phyloP scores from a whole-genome alignment of 2,329 filamentous ascomycete species.

The Aphanocladium album region DNA sequence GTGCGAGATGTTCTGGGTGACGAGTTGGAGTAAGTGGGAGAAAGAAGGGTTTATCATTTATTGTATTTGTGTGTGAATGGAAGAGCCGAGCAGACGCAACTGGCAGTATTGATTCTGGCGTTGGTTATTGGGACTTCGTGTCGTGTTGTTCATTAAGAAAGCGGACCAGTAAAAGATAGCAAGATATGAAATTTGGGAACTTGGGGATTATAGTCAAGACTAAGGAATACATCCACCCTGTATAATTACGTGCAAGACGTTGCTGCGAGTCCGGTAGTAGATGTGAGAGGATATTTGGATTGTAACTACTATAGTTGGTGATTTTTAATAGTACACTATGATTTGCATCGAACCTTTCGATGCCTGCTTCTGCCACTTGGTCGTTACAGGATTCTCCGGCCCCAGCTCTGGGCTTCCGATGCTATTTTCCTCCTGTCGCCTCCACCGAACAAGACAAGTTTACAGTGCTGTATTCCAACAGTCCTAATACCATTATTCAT shows the following conservation, averaged over 20 bases:
- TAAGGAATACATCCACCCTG: background rate
- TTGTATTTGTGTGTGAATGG: background rate
- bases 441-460: background rate
- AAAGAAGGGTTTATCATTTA: slow-evolving; percentile 16
- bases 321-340: slow-evolving; percentile 6
- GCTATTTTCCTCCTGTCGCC: background rate
- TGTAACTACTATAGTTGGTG: background rate
- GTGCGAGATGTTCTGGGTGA: slow-evolving; percentile 52
- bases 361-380: background rate
- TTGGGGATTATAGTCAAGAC: background rate
- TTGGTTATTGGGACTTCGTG: slow-evolving; percentile 1
- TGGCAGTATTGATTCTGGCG: slow-evolving; percentile 10
- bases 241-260: background rate
- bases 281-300: background rate
- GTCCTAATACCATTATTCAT: background rate
- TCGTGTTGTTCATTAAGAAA: slow-evolving; percentile 1
- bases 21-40: slow-evolving; percentile 35
- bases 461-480: background rate
- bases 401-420: background rate
- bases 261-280: background rate
- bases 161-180: background rate
- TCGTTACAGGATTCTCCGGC: too few relatives aligned
- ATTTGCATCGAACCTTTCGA: background rate
- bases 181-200: background rate
- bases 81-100: background rate